Base-by-base conservation (phyloP, 495 filamentous ascomycete genomes). In the Hyaloscypha bicolor region DNA sequence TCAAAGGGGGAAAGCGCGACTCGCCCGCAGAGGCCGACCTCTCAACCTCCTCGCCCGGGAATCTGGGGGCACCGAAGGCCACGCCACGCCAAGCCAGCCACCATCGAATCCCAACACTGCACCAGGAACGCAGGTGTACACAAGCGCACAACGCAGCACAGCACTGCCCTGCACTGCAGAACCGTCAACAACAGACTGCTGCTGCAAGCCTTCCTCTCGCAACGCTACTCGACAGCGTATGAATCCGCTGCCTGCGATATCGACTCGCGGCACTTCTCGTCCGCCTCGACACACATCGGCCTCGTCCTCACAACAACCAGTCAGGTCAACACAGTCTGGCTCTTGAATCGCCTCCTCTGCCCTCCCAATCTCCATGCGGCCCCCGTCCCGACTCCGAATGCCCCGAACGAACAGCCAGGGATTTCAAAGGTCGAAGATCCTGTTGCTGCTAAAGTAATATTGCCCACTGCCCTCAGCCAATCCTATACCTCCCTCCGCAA, bases 401-500 rank as follows among this genome's bases (percentile, higher is more conserved):
- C 19, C 35, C 22, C 42, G 35, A 52, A 19, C 29, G 29, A 48
- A 30, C 55, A 21, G 32, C 63, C 63, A 53, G 52, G 35, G 35
- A 59, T 58, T 59, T 45, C 55, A 55, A 62, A 62, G 42, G 35
- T 60, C 39, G 48, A 21, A 29, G 3, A 12, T 22, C 39, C 53
- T 65, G 48, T 29, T 33, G 14, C 42, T 62, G 58, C 62, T 69
- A 62, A 58, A 61, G 45, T 39, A 62, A 52, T 45, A 32, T 60
- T 57, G 55, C n/a, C 14, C 29, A 22, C 37, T 52, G 29, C 53
- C 52, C 12, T 60, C 53, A 8, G 51, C 65, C 64, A 71, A 67
- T 64, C 69, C 32, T 16, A 45, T n/a, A 62, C 69, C 35, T 62
- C 69, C 64, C 48, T 31, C 55, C 64, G 5, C 35, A 33, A 53